Percentiles rank a stretch among this genome's conserved stretches.
These are phyloP conservation scores for Nakazawaea molendinolei DNA, from an alignment of 805 yeast genomes.

Conservation along the genomic window DNA sequence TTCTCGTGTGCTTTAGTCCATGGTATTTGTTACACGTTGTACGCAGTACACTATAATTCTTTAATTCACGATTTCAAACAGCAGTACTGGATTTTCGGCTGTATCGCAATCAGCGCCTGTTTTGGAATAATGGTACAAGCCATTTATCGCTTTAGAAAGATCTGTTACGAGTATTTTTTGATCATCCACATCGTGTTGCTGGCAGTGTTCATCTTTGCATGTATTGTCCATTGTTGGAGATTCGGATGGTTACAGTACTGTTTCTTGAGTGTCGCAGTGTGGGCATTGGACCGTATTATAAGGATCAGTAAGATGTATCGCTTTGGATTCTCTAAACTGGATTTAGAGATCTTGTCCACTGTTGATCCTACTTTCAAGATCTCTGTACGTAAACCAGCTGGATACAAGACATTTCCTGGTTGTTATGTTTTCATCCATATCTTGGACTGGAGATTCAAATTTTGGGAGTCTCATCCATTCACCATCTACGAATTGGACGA, in stretches of 20 bases:
- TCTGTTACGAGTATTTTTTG: constrained; percentile 40
- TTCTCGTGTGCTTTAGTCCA: constrained; percentile 23
- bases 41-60: constrained; percentile 20
- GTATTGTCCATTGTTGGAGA: constrained; percentile 36
- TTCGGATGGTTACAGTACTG: constrained; percentile 37
- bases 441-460: constrained; percentile 29
- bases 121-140: constrained; percentile 38
- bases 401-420: constrained; percentile 47
- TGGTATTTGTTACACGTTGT: constrained; percentile 19
- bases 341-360: constrained; percentile 13
- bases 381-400: constrained; percentile 34
- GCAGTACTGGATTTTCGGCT: constrained; percentile 16
- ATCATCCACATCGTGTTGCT: constrained; percentile 39
- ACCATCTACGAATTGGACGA: constrained; percentile 30
- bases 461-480: constrained; percentile 66
- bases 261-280: constrained; percentile 28
- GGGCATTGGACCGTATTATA: constrained; percentile 35
- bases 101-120: constrained; percentile 31
- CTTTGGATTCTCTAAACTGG: constrained; percentile 19
- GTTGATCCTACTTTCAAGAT: constrained; percentile 17
- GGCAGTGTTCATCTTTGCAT: constrained; percentile 35
- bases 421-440: constrained; percentile 52
- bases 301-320: constrained; percentile 27
- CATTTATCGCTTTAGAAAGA: constrained; percentile 35
- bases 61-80: constrained; percentile 8